A percentile compares a stretch with the other conserved stretches of the same genome.
These are phyloP conservation scores for Bryoglossum gracile DNA, from an alignment of 495 filamentous ascomycete species.

Conservation along the genomic window DNA sequence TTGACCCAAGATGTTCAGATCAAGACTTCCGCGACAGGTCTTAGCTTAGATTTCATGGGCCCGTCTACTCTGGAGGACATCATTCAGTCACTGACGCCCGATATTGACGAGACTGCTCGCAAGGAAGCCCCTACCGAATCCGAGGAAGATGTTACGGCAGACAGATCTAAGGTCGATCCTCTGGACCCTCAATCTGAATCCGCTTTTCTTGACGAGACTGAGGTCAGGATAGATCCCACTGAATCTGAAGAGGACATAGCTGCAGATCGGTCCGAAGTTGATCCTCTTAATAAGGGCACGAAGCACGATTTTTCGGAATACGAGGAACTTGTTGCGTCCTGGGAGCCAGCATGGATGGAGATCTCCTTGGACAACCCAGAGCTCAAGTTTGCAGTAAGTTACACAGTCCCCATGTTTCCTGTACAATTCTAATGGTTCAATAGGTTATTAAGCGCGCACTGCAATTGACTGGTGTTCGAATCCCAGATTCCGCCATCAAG, in stretches of 20 bases:
- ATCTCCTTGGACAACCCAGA: conserved; percentile 48
- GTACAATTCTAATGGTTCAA: conserved; percentile 6
- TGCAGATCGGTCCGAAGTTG: conserved; percentile 17
- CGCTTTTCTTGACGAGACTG: conserved; percentile 5
- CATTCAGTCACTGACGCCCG: conserved; percentile 8
- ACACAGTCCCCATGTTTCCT: background rate
- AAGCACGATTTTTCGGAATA: too few relatives aligned
- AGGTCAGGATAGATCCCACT: conserved; percentile 5
- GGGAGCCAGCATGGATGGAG: conserved; percentile 44
- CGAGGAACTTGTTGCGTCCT: conserved; percentile 21
- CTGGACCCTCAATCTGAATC: too few relatives aligned
- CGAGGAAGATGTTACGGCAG: conserved; percentile 23
- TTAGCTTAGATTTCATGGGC: conserved; percentile 12
- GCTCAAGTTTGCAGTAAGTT: conserved; percentile 69
- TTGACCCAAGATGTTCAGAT: conserved; percentile 21
- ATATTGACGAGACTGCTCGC: conserved; percentile 4
- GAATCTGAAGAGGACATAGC: conserved; percentile 22
- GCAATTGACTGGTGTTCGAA: conserved; percentile 64
- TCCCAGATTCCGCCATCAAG: conserved; percentile 60
- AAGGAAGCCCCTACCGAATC: conserved; percentile 29
- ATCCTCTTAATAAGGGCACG: too few relatives aligned
- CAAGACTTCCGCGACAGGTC: conserved; percentile 1
- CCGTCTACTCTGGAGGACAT: conserved; percentile 11
- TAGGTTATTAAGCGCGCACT: conserved; percentile 71
- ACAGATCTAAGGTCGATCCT: conserved; percentile 15